Base-by-base conservation (phyloP, 2,329 filamentous ascomycete genomes). In the Trichoderma koningiopsis region DNA sequence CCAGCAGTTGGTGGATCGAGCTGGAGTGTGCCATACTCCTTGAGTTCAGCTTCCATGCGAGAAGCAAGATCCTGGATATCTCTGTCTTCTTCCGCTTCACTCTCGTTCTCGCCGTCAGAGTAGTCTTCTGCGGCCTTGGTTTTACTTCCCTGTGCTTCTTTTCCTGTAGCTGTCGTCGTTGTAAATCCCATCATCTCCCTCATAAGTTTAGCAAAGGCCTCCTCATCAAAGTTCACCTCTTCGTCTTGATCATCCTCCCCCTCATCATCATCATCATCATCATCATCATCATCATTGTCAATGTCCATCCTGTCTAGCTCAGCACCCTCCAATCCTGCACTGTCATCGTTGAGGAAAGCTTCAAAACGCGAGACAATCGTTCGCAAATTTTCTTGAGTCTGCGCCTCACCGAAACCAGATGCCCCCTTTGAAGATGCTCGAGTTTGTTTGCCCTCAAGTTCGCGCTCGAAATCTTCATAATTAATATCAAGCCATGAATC, bases 341-440 rank as follows among this genome's bases (percentile, higher is more conserved):
- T 87, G 13, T 96, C 92, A 74, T 98, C 93, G 68, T 96, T 92
- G 57, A 99, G 80, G 74, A 99, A 98, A 14, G 91, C 85, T 76
- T 97, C 94, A 75, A 99, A 98, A n/a, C 93, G 88, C 58, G 92
- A 91, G 0, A 99, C 96, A 77, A 98, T 97, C 76, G 95, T 95
- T 66, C 91, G 90, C 27, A 99, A 83, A 76, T 97, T 91, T 5
- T 89, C 88, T 75, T 94, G 89, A 0, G 90, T 87, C 29, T 83
- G 84, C 5, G 86, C 82, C 76, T 94, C 89, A 1, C 91, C 91
- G 75, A 92, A 89, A 0, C 84, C 85, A n/a, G 74, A 70, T 14
- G 57, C 75, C 61, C 55, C 71, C 35, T 68, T 79, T 65, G 84
- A 78, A 1, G 81, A 77, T 8, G 76, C 77, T 49, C 81, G 80